Base-by-base conservation (phyloP, 108 stramenopile species). In the Fistulifera solaris region DNA sequence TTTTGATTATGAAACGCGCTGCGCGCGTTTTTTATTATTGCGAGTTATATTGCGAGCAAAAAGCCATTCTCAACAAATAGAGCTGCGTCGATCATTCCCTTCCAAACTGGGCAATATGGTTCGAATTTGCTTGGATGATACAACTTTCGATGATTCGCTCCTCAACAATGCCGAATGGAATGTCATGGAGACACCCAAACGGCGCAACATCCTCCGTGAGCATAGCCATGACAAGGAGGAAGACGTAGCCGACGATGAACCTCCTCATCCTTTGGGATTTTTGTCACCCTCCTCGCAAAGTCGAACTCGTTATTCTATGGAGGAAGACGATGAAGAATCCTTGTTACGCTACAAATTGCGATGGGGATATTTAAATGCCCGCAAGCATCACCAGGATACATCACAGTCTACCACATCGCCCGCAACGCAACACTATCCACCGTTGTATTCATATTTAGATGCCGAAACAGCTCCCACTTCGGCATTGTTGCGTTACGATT, bases 221-320 rank as follows among this genome's bases (percentile, higher is more conserved):
- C n/a, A n/a, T n/a, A n/a, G n/a, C 44, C 17, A n/a, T 35, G 31
- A 35, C 28, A 35, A 41, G 38, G 57, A 52, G 22, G 35, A 25
- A 27, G 66, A 58, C 41, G 35, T 54, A 1, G 59, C 61, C 7
- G 68, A 70, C 12, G 62, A 53, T 1, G 85, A 82, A 54, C 74
- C 73, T 11, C 73, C 78, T 0, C 85, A 86, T 76, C 85, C 85
- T 1, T 27, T 86, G 3, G 85, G 85, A 19, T 86, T 86, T 66
- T 46, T 67, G 15, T n/a, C 24, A 17, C 47, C 46, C 11, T 38
- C 63, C 7, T 63, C 55, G 21, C 74, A 62, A 35, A 67, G 78
- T 14, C 60, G 56, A 21, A 82, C 76, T 16, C 72, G 80, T 48
- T 72, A 77, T 41, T 70, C 66, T 1, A 61, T 76, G 31, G 66